Evolutionary conservation across 2,329 filamentous ascomycete genomes (phyloP).

Genomic region (Leptosphaerulina australis): DNA sequence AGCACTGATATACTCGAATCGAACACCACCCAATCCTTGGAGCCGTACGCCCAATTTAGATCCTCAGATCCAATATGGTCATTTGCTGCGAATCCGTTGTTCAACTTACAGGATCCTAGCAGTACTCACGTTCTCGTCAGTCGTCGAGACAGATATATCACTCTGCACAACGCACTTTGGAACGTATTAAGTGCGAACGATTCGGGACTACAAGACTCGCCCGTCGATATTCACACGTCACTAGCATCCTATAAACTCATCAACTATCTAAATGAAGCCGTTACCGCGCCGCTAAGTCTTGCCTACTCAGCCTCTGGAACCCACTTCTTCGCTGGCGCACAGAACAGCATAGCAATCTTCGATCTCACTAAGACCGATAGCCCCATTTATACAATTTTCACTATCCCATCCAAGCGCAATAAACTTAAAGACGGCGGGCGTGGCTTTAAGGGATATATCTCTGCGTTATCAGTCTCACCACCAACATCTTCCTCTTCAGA

Average conservation of each 20-base stretch:
- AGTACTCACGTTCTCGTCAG: constrained; percentile 60
- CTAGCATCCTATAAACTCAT: constrained; percentile 62
- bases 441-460: constrained; percentile 63
- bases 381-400: constrained; percentile 51
- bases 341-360: constrained; percentile 61
- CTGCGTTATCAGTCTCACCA: constrained; percentile 54
- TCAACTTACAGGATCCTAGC: constrained; percentile 57
- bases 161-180: constrained; percentile 61
- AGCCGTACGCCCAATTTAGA: constrained; percentile 54
- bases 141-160: constrained; percentile 61
- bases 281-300: constrained; percentile 61
- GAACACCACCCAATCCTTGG: constrained; percentile 36
- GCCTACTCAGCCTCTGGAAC: constrained; percentile 57
- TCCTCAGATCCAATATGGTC: constrained; percentile 60
- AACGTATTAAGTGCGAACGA: constrained; percentile 28
- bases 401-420: constrained; percentile 56
- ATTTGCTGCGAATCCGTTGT: constrained; percentile 61
- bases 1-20: constrained; percentile 17
- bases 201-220: neutral
- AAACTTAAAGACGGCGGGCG: constrained; percentile 52
- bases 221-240: constrained; percentile 32
- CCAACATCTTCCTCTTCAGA: constrained; percentile 42
- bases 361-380: constrained; percentile 58
- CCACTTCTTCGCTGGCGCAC: constrained; percentile 63
- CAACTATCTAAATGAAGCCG: constrained; percentile 61